Evolutionary conservation across 2,329 filamentous ascomycete species (phyloP).

Genomic region (Aureobasidium sp.): DNA sequence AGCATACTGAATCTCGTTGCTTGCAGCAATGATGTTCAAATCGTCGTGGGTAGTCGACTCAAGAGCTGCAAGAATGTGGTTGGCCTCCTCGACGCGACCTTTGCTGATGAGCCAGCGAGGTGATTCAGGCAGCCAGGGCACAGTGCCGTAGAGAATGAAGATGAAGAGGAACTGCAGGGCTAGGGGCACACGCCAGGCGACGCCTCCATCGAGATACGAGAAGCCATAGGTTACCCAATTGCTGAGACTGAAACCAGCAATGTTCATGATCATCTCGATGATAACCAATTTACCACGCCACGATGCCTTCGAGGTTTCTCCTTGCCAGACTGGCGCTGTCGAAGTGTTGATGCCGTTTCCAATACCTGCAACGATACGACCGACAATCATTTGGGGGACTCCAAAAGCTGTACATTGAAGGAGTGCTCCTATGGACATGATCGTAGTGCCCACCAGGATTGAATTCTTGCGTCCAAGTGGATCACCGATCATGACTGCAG

Average conservation of each 20-base stretch:
- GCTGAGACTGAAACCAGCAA: slow-evolving; percentile 40
- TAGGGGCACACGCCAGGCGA: slow-evolving; percentile 40
- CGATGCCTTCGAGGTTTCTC: slow-evolving; percentile 39
- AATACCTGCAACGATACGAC: slow-evolving; percentile 38
- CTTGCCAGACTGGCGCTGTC: slow-evolving; percentile 43
- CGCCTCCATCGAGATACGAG: slow-evolving; percentile 33
- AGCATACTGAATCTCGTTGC: slow-evolving; percentile 35
- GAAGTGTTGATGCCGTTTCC: slow-evolving; percentile 44
- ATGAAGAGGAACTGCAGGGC: slow-evolving; percentile 44
- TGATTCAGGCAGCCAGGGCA: slow-evolving; percentile 40
- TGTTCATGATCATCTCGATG: slow-evolving; percentile 39
- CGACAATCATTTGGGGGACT: slow-evolving; percentile 42
- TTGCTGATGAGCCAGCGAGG: slow-evolving; percentile 41
- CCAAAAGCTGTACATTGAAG: slow-evolving; percentile 39
- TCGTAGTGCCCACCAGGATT: slow-evolving; percentile 38
- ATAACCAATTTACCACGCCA: slow-evolving; percentile 29
- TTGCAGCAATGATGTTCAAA: slow-evolving; percentile 35
- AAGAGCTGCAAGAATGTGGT: slow-evolving; percentile 40
- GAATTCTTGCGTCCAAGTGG: slow-evolving; percentile 40
- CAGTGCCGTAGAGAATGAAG: slow-evolving; percentile 35
- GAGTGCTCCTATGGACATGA: slow-evolving; percentile 42
- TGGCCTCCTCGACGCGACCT: slow-evolving; percentile 37
- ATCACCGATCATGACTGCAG: slow-evolving; percentile 43
- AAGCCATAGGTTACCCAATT: slow-evolving; percentile 32
- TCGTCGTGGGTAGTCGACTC: slow-evolving; percentile 37